Percentiles rank a stretch among this genome's conserved stretches.
Conservation (phyloP, 208 protist genomes). For the Leishmania guyanensis region DNA sequence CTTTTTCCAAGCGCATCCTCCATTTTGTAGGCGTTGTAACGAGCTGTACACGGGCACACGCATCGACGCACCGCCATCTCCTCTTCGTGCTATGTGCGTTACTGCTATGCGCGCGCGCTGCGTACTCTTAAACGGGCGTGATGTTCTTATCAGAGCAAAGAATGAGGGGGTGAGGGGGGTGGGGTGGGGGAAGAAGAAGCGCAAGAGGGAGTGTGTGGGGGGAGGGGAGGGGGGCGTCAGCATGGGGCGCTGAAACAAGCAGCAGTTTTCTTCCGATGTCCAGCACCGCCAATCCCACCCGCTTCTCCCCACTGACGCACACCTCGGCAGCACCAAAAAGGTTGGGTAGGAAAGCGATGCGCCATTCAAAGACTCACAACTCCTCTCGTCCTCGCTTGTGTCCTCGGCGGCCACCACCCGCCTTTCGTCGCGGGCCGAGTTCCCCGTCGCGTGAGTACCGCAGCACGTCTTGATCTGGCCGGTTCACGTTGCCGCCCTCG, state of each 20-base stretch:
- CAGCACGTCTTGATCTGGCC: constrained; percentile 55
- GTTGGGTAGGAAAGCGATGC: no score
- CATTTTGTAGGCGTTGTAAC: neutral
- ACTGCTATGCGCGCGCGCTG: no score
- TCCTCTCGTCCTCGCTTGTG: constrained; percentile 25
- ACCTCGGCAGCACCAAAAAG: neutral
- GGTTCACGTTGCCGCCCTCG: constrained; percentile 67
- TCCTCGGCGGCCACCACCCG: constrained; percentile 6
- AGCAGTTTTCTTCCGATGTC: neutral
- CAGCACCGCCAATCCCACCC: neutral
- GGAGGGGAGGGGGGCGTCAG: neutral
- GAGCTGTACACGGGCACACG: no score
- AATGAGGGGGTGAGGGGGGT: no score
- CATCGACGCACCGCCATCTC: no score
- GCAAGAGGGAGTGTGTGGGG: neutral
- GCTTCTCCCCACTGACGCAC: neutral
- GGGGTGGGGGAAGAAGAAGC: no score
- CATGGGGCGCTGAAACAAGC: neutral
- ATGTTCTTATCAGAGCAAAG: no score
- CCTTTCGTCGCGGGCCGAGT: constrained; percentile 47
- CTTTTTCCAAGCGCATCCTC: neutral
- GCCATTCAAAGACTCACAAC: neutral
- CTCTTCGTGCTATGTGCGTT: no score
- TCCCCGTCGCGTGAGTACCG: constrained; percentile 75
- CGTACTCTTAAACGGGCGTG: no score